Evolutionary conservation across 148 eudicot genomes (phyloP), one percentile per base, ranked within the genome.

Genomic region (Cornus controversa): DNA sequence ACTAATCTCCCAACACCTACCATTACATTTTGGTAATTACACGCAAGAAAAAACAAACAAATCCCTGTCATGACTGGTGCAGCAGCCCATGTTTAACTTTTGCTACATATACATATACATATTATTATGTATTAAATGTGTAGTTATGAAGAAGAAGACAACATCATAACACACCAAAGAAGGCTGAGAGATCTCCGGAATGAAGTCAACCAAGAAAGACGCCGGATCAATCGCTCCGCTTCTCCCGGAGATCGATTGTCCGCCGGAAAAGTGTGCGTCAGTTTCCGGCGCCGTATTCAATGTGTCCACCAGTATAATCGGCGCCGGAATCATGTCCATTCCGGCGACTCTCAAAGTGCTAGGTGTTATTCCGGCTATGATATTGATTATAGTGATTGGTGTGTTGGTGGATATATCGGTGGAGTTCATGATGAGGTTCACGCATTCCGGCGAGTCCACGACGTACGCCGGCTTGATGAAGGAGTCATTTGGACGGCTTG

Each of bases 261-360:
- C 14, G 14, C 58, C 79, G 25, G 76, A 24, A 73, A 71, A 31
- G 16, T 45, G 45, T 47, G 80, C 90, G 18, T 89, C 93, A 45
- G 81, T 90, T 0, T 70, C 87, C 10, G 94, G 98, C 40, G 96
- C 98, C 9, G 98, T 95, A 66, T 95, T 95, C 72, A 95, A 95
- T 28, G 93, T 95, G 57, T 87, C 99, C 2, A 95, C 99, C 53
- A 90, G 93, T 85, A 95, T 91, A 23, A 87, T 95, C 0, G 99
- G 99, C 0, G 98, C 97, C 0, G 99, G 99, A 71, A 93, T 95
- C 53, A 95, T 95, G 99, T 95, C 98, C 0, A 88, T 95, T 18
- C 99, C 99, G 23, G 99, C 96, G 16, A 95, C 99, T 8, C 82
- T 95, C 8, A 95, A 91, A 88, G 97, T 95, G 14, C 71, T 95